These are phyloP conservation scores for Kwoniella shivajii DNA, from an alignment of 1,284 basidiomycete species.

Conservation along the genomic window DNA sequence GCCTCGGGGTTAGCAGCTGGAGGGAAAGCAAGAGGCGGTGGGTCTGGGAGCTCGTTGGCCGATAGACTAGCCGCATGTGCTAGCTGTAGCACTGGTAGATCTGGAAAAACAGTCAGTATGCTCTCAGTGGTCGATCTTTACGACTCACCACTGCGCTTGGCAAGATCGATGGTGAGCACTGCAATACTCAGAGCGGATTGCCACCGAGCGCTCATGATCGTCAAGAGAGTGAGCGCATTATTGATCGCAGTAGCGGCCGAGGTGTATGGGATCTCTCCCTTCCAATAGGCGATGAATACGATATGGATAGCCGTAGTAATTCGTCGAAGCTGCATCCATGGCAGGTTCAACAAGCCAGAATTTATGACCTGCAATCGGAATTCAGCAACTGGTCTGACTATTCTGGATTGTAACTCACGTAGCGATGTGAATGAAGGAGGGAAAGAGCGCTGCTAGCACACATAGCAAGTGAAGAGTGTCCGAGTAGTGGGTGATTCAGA, in stretches of 20 bases:
- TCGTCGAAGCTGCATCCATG: conserved; percentile 30
- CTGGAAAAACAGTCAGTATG: too few relatives aligned
- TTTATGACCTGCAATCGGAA: conserved; percentile 12
- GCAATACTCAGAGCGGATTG: conserved; percentile 55
- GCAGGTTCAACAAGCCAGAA: conserved; percentile 26
- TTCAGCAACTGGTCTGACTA: not conserved
- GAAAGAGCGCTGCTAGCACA: conserved; percentile 16
- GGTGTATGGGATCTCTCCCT: conserved; percentile 14
- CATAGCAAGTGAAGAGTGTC: conserved; percentile 21
- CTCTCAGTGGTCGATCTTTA: conserved; percentile 10
- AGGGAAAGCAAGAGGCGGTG: too few relatives aligned
- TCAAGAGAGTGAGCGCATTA: conserved; percentile 13
- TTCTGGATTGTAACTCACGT: not conserved
- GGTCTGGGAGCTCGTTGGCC: too few relatives aligned
- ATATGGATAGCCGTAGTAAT: conserved; percentile 21
- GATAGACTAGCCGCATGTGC: not conserved
- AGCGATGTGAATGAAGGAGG: conserved; percentile 8
- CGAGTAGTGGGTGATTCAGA: conserved; percentile 14
- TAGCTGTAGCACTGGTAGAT: not conserved
- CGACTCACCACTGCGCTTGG: conserved; percentile 28
- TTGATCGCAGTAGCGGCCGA: conserved; percentile 14
- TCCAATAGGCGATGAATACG: conserved; percentile 22
- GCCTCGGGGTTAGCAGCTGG: too few relatives aligned
- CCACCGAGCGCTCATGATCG: conserved; percentile 21
- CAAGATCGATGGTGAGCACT: conserved; percentile 63